Evolutionary conservation across 2,329 filamentous ascomycete genomes (phyloP), one percentile per base, ranked within the genome.

Genomic region (Alternaria rosae): DNA sequence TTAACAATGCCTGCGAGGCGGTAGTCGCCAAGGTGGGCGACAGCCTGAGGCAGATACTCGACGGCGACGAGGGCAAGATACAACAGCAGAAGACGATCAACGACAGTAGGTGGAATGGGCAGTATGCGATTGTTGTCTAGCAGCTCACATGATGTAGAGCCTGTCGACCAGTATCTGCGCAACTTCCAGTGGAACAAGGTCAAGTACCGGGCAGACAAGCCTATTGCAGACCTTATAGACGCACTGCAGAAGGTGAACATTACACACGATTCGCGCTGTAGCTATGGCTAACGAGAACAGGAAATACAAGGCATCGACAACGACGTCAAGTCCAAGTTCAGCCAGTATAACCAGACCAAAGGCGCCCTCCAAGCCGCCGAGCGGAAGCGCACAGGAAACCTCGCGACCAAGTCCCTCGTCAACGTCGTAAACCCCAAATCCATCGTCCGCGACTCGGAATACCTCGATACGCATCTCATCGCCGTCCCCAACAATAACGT

Each of bases 171-270:
- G 78, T 99, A 98, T 78, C 84, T 99, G 47, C 88, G 90, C 76
- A 90, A 87, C 57, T 99, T 98, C 81, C 87, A 88, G 69, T 99
- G 95, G 95, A 98, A 98, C 83, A 97, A 95, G 81, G 92, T 97
- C 81, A 95, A 97, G 79, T 99, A 98, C 81, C 90, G 95, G 73
- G 91, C 92, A 65, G 95, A 99, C 80, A 96, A 94, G 79, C 88
- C 94, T 53, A 87, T 99, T 64, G 87, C 89, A 58, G 94, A 98
- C 76, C 85, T 98, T 62, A 91, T 97, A 71, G 91, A 93, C 78
- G 90, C 89, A 42, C 83, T 99, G 61, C 93, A 97, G 77, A 97
- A 97, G 88, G 92, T 92, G 72, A 13, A 71, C 41, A 30, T 28
- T 13, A 7, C 15, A 23, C 32, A 7, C 20, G 12, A 23, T 47